phyloP scores from a whole-genome alignment of 306 rosid species.

The Amphicarpaea edgeworthii region DNA sequence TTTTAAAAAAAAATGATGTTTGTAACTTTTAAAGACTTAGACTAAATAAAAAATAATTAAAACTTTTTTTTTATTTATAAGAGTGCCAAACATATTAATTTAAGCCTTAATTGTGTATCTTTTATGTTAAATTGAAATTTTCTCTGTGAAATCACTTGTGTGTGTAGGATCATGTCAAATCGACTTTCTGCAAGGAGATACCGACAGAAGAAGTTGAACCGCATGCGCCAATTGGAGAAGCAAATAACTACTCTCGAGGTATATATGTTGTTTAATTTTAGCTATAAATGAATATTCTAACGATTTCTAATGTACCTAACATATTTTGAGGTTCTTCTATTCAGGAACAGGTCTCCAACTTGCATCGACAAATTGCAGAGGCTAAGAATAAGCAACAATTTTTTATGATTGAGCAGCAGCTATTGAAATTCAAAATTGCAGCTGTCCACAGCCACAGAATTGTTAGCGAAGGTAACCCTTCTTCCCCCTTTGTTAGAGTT shows the following conservation, averaged over 20 bases:
- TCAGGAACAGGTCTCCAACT: conserved; percentile 42
- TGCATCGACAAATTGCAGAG: conserved; percentile 45
- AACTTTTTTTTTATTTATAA: neutral
- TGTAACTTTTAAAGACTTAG: neutral
- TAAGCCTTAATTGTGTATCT: neutral
- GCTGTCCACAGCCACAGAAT: conserved; percentile 8
- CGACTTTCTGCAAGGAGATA: neutral
- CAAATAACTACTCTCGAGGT: conserved; percentile 44
- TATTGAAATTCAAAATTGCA: conserved; percentile 44
- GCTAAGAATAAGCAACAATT: conserved; percentile 2
- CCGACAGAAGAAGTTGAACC: neutral
- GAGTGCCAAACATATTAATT: no score
- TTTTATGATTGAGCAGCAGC: conserved; percentile 49
- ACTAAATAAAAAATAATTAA: neutral
- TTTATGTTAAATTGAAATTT: neutral
- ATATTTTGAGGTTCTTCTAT: neutral
- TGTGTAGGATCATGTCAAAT: neutral
- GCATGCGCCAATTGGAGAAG: conserved; percentile 15
- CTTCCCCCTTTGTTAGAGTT: neutral
- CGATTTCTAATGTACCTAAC: neutral
- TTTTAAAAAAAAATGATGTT: neutral
- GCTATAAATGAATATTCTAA: no score
- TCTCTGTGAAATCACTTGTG: neutral
- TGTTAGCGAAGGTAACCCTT: conserved; percentile 52
- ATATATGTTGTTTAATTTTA: no score